These are phyloP conservation scores for Fusarium mangiferae DNA, from an alignment of 2,329 filamentous ascomycete species.

Conservation along the genomic window DNA sequence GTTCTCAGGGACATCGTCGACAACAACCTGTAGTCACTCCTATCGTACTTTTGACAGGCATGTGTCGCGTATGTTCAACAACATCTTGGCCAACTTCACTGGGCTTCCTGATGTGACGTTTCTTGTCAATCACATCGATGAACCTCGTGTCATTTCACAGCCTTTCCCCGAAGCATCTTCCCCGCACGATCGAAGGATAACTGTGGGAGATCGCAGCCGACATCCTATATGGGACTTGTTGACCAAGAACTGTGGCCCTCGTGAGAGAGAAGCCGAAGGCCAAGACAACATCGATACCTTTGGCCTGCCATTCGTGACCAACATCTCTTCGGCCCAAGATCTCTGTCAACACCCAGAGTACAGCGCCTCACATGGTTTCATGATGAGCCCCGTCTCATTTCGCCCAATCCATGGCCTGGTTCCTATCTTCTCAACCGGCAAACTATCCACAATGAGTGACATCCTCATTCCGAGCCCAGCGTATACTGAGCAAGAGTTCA, in stretches of 20 bases:
- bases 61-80: constrained; percentile 46
- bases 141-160: constrained; percentile 55
- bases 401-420: constrained; percentile 52
- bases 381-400: constrained; percentile 56
- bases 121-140: constrained; percentile 59
- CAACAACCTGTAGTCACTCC: constrained; percentile 49
- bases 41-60: constrained; percentile 48
- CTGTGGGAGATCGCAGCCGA: constrained; percentile 40
- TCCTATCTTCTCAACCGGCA: constrained; percentile 59
- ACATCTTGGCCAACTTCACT: constrained; percentile 38
- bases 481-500: constrained; percentile 55
- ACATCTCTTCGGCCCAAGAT: constrained; percentile 45
- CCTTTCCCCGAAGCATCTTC: not conserved
- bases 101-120: constrained; percentile 53
- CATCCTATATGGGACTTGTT: constrained; percentile 46
- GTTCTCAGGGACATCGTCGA: constrained; percentile 38
- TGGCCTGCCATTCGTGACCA: constrained; percentile 52
- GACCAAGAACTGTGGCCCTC: constrained; percentile 43
- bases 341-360: constrained; percentile 59
- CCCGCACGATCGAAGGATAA: not conserved
- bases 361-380: constrained; percentile 56
- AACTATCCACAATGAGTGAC: constrained; percentile 59
- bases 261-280: not conserved
- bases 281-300: constrained; percentile 31
- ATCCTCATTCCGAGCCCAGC: constrained; percentile 62